Evolutionary conservation across 306 rosid genomes (phyloP), one percentile per base, ranked within the genome.

Genomic region (Cercis canadensis): DNA sequence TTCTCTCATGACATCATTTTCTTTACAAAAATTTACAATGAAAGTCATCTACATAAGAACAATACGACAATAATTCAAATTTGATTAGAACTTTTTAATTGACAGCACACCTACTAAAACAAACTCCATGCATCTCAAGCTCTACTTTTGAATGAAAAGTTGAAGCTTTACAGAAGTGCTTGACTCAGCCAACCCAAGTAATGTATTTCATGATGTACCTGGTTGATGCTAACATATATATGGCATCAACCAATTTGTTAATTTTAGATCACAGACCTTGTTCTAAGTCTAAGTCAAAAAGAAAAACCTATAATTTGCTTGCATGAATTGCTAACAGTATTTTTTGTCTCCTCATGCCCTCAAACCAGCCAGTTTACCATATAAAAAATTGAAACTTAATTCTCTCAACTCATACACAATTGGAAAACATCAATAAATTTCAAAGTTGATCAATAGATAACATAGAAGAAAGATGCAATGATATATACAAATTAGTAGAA

Each of bases 321-420:
- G 56, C 55, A 14, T 52, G 51, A 11, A 32, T 43, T 5, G 58
- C 46, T 19, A 37, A 29, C 44, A 51, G 34, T 36, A 53, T 16
- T 31, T 37, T 15, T 15, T 36, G 55, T 13, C 46, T 53, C 65
- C 52, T 14, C 19, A 46, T 8, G 39, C 51, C 73, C 40, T 57
- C 4, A 21, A 62, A 51, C 56, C 41, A 63, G 17, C 15, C 11
- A 15, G 16, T 40, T 50, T 4, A 34, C 18, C 29, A 53, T 18
- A 31, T 11, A 16, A 73, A 18, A 36, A 16, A 52, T 32, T 40
- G 39, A 73, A 73, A 54, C 51, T 53, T 34, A 72, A 51, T 15
- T 41, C 14, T 41, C 52, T n/a, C 44, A 18, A 17, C 65, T 41
- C 51, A 55, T 40, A 73, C 8, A 14, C 24, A 61, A 57, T 21